Base-by-base conservation (phyloP, 2,329 filamentous ascomycete genomes). In the Nemania bipapillata region DNA sequence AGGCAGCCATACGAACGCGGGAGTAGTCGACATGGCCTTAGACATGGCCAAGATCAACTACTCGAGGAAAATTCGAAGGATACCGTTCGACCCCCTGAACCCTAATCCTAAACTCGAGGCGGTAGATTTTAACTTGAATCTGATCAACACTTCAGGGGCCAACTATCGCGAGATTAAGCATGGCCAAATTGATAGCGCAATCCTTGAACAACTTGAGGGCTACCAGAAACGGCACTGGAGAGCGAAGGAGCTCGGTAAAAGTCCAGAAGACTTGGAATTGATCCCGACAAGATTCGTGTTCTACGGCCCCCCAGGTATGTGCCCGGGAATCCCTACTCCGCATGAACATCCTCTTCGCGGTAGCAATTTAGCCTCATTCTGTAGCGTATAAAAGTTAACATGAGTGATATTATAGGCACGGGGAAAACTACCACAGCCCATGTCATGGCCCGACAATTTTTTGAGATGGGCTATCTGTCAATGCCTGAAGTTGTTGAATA, bases 371-470 rank as follows among this genome's bases (percentile, higher is more conserved):
- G 4, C 11, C 3, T 40, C 37, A 6, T 12, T 40, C 11, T 5
- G 17, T 6, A 12, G 37, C 11, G 6, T 15, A 15, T 15, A 15
- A 40, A 49, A 17, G 22, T 17, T 49, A 49, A 49, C 45, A 6
- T 49, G n/a, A 6, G 9, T 5, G 12, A 20, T 32, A n/a, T 22
- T n/a, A 52, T 45, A 57, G 54, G 58, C 65, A 90, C 88, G 0
- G 89, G 89, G 0, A 91, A 91, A 72, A 90, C 88, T 0, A 86
- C 89, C 0, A 92, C 83, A 0, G 92, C 92, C 0, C 81, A 85
- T 17, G 91, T 90, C 69, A 92, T 94, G 85, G 91, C 91, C 5
- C 86, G 92, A 68, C 82, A 94, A 0, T 94, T 88, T 74, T 93
- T 92, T 74, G 89, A 93, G 72, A 87, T 93, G 84, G 91, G 91